Evolutionary conservation across 192 early-diverging fungal genomes (phyloP).

Genomic region (Coemansia sp.): DNA sequence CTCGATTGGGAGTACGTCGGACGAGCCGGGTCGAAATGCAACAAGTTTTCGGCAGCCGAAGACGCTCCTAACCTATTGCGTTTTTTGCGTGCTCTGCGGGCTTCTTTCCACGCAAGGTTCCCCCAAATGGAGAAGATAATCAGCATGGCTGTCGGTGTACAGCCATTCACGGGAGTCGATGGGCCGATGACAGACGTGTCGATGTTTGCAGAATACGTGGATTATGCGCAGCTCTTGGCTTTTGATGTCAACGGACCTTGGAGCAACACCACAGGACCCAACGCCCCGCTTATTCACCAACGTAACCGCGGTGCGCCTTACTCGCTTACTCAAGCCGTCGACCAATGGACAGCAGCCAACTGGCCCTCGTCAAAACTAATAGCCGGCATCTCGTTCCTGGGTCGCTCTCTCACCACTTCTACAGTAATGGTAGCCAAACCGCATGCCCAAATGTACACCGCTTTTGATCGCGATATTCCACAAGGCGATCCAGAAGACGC

Average conservation of each 20-base stretch:
- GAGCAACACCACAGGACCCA: slow-evolving; percentile 62
- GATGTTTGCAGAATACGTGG: slow-evolving; percentile 63
- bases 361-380: slow-evolving; percentile 66
- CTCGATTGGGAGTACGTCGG: slow-evolving; percentile 71
- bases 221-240: slow-evolving; percentile 69
- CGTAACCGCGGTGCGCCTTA: slow-evolving; percentile 35
- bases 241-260: slow-evolving; percentile 69
- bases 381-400: slow-evolving; percentile 65
- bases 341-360: slow-evolving; percentile 62
- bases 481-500: slow-evolving; percentile 60
- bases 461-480: slow-evolving; percentile 47
- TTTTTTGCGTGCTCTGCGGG: slow-evolving; percentile 51
- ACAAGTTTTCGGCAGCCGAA: slow-evolving; percentile 48
- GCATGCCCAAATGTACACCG: slow-evolving; percentile 41
- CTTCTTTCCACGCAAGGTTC: slow-evolving; percentile 32
- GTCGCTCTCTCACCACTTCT: slow-evolving; percentile 54
- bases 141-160: slow-evolving; percentile 64
- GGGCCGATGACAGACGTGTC: slow-evolving; percentile 61
- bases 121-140: slow-evolving; percentile 56
- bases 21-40: slow-evolving; percentile 60
- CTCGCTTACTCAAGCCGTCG: slow-evolving; percentile 54
- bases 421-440: slow-evolving; percentile 51
- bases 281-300: slow-evolving; percentile 58
- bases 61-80: slow-evolving; percentile 41
- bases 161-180: slow-evolving; percentile 59